These are phyloP conservation scores for Penicillium capsulatum DNA, from an alignment of 2,329 filamentous ascomycete species.

Conservation along the genomic window DNA sequence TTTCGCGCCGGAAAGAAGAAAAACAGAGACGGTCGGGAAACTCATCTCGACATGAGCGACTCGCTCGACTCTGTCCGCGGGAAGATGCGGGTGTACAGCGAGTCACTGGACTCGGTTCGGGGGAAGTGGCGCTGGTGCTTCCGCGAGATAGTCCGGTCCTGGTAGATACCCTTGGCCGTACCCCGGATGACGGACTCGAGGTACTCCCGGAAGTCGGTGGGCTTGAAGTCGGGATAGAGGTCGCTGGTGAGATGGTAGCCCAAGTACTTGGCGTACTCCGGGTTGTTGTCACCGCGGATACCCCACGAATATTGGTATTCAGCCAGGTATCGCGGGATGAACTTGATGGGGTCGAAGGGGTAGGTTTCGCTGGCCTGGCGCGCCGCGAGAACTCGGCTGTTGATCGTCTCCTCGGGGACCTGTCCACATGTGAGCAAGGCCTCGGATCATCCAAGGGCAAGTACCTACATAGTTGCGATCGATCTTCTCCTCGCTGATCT, in stretches of 20 bases:
- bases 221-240: constrained; percentile 52
- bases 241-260: constrained; percentile 52
- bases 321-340: constrained; percentile 34
- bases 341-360: constrained; percentile 36
- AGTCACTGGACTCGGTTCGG: constrained; percentile 36
- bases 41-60: constrained; percentile 34
- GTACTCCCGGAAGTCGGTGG: constrained; percentile 39
- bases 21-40: constrained; percentile 6
- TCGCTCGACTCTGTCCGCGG: constrained; percentile 36
- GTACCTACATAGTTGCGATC: constrained; percentile 36
- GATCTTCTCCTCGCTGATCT: constrained; percentile 48
- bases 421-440: constrained; percentile 9
- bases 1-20: constrained; percentile 7
- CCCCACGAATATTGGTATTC: constrained; percentile 48
- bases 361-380: constrained; percentile 35
- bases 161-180: constrained; percentile 37
- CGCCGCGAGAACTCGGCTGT: constrained; percentile 32
- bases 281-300: constrained; percentile 52
- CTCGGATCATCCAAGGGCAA: no score
- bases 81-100: constrained; percentile 35
- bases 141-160: constrained; percentile 34
- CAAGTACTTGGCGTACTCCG: constrained; percentile 52
- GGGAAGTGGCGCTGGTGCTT: constrained; percentile 36
- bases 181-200: constrained; percentile 42
- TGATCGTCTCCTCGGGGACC: constrained; percentile 35